Conservation (phyloP, 768 basidiomycete species). For the Phaeotremella skinneri region DNA sequence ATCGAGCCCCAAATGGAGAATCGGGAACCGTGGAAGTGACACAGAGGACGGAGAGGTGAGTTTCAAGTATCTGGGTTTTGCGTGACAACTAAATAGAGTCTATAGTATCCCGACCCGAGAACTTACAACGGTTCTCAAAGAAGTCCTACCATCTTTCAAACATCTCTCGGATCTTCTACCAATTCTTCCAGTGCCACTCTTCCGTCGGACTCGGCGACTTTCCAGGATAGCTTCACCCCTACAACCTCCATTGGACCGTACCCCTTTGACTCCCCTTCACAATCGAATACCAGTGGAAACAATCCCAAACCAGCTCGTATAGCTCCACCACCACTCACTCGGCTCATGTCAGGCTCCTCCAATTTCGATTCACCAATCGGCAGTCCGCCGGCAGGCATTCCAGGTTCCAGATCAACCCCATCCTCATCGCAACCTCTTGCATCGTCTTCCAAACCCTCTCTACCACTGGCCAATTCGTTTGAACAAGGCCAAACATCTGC, state of each 20-base stretch:
- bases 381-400: no score
- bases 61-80: no score
- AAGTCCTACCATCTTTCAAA: slow-evolving; percentile 29
- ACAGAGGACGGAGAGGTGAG: slow-evolving; percentile 35
- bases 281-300: background rate
- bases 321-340: slow-evolving; percentile 26
- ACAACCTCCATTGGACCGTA: slow-evolving; percentile 22
- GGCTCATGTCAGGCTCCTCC: slow-evolving; percentile 20
- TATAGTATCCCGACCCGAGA: no score
- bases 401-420: slow-evolving; percentile 3
- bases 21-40: slow-evolving; percentile 22
- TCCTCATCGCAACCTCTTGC: slow-evolving; percentile 5
- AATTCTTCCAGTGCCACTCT: slow-evolving; percentile 19
- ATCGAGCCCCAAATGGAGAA: slow-evolving; percentile 21
- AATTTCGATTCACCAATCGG: no score
- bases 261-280: slow-evolving; percentile 31
- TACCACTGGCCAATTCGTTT: no score
- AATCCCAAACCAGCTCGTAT: slow-evolving; percentile 5
- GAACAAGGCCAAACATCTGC: slow-evolving; percentile 8
- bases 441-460: slow-evolving; percentile 6
- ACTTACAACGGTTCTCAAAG: no score
- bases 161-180: slow-evolving; percentile 38
- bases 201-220: slow-evolving; percentile 31
- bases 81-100: no score
- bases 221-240: slow-evolving; percentile 38